Evolutionary conservation across 73 alveolate genomes (phyloP).

Genomic region (Blepharisma stoltei): DNA sequence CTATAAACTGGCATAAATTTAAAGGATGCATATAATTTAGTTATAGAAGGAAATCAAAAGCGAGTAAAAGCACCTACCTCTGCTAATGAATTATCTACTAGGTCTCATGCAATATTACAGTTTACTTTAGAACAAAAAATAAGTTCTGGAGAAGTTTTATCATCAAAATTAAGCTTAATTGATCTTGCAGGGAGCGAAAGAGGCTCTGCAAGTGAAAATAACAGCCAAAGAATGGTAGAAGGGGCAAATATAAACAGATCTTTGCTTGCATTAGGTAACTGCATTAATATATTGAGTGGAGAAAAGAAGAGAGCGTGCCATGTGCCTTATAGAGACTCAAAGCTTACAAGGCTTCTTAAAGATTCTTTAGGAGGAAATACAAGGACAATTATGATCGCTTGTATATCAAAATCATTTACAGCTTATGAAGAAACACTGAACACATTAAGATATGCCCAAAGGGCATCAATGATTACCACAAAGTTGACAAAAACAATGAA

Average conservation of each 20-base stretch:
- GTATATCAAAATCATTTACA: slow-evolving; percentile 47
- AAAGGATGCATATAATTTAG: slow-evolving; percentile 54
- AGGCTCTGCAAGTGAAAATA: slow-evolving; percentile 82
- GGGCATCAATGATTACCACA: background rate
- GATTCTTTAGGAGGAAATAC: slow-evolving; percentile 65
- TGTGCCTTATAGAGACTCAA: slow-evolving; percentile 58
- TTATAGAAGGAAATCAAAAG: background rate
- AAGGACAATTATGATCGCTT: slow-evolving; percentile 50
- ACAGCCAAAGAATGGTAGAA: slow-evolving; percentile 96
- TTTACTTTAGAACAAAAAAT: slow-evolving; percentile 38
- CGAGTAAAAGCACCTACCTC: slow-evolving; percentile 27
- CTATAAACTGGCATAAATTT: too few species aligned
- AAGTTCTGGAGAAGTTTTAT: slow-evolving; percentile 19
- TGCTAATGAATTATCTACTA: slow-evolving; percentile 18
- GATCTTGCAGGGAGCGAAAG: slow-evolving; percentile 98
- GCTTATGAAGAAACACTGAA: slow-evolving; percentile 62
- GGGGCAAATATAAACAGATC: slow-evolving; percentile 97
- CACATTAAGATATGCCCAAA: slow-evolving; percentile 25
- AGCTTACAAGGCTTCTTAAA: slow-evolving; percentile 36
- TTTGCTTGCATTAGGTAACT: slow-evolving; percentile 79
- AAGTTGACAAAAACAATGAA: background rate
- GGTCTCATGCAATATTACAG: slow-evolving; percentile 38
- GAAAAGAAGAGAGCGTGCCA: slow-evolving; percentile 56
- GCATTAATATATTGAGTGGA: slow-evolving; percentile 31
- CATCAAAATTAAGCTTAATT: slow-evolving; percentile 81